These are phyloP conservation scores for Chrysanthemum lavandulifolium DNA, from an alignment of 129 eudicot genomes.

Conservation along the genomic window DNA sequence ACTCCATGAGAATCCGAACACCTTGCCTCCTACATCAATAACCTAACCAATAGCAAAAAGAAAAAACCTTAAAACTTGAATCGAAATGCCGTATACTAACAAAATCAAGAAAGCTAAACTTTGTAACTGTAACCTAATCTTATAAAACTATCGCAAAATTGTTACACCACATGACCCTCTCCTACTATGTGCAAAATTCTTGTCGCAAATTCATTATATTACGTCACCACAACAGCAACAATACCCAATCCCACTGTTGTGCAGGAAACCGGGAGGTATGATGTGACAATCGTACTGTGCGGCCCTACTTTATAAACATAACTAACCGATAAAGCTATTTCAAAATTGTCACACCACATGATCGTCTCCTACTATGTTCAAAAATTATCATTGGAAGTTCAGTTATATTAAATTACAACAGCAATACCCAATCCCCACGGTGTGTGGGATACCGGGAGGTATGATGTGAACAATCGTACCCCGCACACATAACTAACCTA, in stretches of 20 bases:
- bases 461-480: not conserved
- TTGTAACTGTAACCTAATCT: constrained; percentile 1
- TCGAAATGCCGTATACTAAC: not conserved
- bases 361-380: constrained; percentile 8
- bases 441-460: not conserved
- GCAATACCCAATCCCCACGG: too few relatives aligned
- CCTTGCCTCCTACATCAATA: constrained; percentile 89
- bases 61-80: constrained; percentile 4
- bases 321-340: too few relatives aligned
- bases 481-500: too few relatives aligned
- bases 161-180: too few relatives aligned
- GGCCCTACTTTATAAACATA: too few relatives aligned
- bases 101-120: constrained; percentile 17
- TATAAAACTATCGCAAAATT: too few relatives aligned
- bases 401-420: not conserved
- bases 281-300: not conserved
- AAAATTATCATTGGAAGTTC: not conserved
- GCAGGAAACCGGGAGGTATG: not conserved
- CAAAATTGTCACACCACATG: too few relatives aligned
- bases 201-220: too few relatives aligned
- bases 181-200: too few relatives aligned
- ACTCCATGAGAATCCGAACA: constrained; percentile 84
- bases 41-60: constrained; percentile 42
- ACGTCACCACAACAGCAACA: too few relatives aligned
- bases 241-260: too few relatives aligned